Conservation (phyloP, 2,329 filamentous ascomycete genomes). For the Coccinonectria pachysandricola region DNA sequence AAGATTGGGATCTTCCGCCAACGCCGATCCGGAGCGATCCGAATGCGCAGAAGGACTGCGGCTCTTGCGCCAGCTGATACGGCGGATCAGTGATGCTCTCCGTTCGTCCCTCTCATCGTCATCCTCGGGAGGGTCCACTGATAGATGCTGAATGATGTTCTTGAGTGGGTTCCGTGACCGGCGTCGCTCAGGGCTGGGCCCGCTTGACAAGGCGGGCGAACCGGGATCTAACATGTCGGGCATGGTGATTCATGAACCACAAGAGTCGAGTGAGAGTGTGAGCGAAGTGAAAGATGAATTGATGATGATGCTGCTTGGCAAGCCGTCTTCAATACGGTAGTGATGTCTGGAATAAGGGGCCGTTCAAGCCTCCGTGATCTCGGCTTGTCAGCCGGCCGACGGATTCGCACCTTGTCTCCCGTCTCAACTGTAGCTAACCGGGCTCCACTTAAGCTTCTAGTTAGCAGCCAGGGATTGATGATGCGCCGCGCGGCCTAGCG, state of each 20-base stretch:
- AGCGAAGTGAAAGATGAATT: constrained; percentile 2
- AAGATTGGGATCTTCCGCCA: constrained; percentile 21
- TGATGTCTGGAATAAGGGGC: neutral
- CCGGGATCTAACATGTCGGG: constrained; percentile 20
- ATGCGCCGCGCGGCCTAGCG: constrained; percentile 1
- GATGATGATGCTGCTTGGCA: constrained; percentile 1
- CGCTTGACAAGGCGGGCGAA: constrained; percentile 13
- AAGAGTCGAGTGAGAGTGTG: neutral
- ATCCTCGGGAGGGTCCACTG: constrained; percentile 22
- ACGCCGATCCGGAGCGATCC: constrained; percentile 18
- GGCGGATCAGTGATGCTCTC: constrained; percentile 24
- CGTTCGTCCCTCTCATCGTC: constrained; percentile 15
- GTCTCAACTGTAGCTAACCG: constrained; percentile 18
- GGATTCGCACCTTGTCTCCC: constrained; percentile 11
- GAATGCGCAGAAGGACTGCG: constrained; percentile 26
- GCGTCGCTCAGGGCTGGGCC: constrained; percentile 19
- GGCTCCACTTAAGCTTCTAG: constrained; percentile 16
- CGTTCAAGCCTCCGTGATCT: constrained; percentile 11
- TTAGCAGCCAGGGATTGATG: constrained; percentile 5
- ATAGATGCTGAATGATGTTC: constrained; percentile 29
- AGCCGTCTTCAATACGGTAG: neutral
- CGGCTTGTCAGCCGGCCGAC: constrained; percentile 10
- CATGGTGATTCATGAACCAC: constrained; percentile 12
- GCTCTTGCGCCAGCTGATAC: constrained; percentile 26
- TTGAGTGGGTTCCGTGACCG: constrained; percentile 26